phyloP scores from a whole-genome alignment of 1,284 basidiomycete species.

The Neonothopanus nambi region DNA sequence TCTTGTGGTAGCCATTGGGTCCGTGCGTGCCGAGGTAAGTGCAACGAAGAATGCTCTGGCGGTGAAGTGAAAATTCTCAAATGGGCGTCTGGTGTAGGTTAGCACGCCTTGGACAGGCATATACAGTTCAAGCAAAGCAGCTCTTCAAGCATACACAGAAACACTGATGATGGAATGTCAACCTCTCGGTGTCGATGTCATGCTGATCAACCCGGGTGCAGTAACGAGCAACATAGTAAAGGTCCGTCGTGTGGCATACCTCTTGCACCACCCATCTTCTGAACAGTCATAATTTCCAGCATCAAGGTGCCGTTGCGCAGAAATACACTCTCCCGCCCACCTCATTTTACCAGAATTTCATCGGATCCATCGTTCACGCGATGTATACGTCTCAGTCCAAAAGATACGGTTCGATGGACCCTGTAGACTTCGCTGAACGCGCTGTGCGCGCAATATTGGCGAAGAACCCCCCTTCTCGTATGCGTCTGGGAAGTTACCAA shows the following conservation, averaged over 20 bases:
- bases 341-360: slow-evolving; percentile 9
- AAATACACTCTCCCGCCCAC: slow-evolving; percentile 1
- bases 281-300: not conserved
- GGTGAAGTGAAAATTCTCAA: too few species aligned
- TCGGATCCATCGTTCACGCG: not conserved
- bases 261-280: not conserved
- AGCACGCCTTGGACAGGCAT: slow-evolving; percentile 19
- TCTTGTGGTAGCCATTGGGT: slow-evolving; percentile 18
- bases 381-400: slow-evolving; percentile 19
- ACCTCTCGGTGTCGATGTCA: slow-evolving; percentile 17
- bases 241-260: too few species aligned
- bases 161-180: slow-evolving; percentile 21
- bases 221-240: slow-evolving; percentile 11
- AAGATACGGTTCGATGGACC: slow-evolving; percentile 18
- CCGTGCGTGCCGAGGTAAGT: slow-evolving; percentile 31
- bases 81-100: too few species aligned
- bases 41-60: too few species aligned
- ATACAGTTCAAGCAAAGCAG: slow-evolving; percentile 21
- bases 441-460: slow-evolving; percentile 13
- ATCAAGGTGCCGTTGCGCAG: not conserved
- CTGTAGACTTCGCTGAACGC: slow-evolving; percentile 16
- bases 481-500: slow-evolving; percentile 14
- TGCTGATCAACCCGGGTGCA: slow-evolving; percentile 17
- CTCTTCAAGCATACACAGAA: slow-evolving; percentile 15
- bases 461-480: slow-evolving; percentile 16